Evolutionary conservation across 2,329 filamentous ascomycete genomes (phyloP).

Genomic region (Cyphellophora europaea): DNA sequence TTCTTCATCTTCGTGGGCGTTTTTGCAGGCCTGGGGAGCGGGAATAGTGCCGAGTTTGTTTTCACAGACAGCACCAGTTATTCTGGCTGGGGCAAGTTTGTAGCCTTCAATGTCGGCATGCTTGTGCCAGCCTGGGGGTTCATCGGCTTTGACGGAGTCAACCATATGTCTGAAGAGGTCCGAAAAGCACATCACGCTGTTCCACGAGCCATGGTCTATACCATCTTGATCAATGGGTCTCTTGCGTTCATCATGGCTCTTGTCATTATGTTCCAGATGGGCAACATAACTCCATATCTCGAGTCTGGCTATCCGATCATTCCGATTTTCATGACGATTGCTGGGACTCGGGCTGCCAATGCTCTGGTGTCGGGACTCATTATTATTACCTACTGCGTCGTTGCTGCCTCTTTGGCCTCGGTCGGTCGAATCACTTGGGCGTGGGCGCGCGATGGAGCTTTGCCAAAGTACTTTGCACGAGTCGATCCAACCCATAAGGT

Average conservation of each 20-base stretch:
- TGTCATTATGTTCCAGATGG: conserved; percentile 29
- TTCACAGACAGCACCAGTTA: conserved; percentile 7
- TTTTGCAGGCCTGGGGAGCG: conserved; percentile 29
- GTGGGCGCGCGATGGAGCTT: conserved; percentile 33
- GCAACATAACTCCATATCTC: conserved; percentile 23
- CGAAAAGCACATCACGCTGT: conserved; percentile 26
- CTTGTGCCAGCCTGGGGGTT: conserved; percentile 14
- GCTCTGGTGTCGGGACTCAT: conserved; percentile 26
- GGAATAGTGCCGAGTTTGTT: not conserved
- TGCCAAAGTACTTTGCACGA: conserved; percentile 21
- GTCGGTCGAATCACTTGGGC: conserved; percentile 29
- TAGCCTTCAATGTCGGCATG: conserved; percentile 23
- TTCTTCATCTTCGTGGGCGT: conserved; percentile 32
- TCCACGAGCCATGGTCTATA: conserved; percentile 29
- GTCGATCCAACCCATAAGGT: conserved; percentile 14
- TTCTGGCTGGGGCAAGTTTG: conserved; percentile 17
- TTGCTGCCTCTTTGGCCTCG: conserved; percentile 23
- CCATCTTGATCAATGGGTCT: conserved; percentile 26
- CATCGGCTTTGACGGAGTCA: conserved; percentile 18
- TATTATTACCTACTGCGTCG: conserved; percentile 21
- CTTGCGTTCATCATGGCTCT: conserved; percentile 30
- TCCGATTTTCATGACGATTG: conserved; percentile 22
- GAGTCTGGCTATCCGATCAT: conserved; percentile 25
- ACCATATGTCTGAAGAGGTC: conserved; percentile 38
- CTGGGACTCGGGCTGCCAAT: conserved; percentile 24